Conservation (phyloP, 2,329 filamentous ascomycete species). For the Pseudocercospora macadamiae region DNA sequence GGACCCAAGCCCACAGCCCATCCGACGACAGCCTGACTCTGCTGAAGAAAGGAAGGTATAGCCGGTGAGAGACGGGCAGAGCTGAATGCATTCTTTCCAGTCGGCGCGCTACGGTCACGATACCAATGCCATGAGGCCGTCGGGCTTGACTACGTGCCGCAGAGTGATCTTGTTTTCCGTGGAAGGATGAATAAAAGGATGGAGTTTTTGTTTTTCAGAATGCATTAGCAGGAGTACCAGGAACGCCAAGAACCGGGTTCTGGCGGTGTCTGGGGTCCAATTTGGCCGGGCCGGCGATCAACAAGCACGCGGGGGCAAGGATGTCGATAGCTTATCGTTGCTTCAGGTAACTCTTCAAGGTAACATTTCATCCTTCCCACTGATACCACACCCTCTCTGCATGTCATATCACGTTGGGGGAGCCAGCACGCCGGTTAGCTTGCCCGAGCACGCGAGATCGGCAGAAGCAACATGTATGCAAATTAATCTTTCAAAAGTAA, state of each 20-base stretch:
- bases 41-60: too few relatives aligned
- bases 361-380: background rate
- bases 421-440: background rate
- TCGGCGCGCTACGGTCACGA: too few relatives aligned
- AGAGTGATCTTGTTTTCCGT: too few relatives aligned
- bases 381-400: background rate
- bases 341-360: conserved; percentile 1
- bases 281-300: background rate
- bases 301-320: conserved; percentile 4
- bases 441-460: background rate
- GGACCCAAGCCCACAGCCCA: too few relatives aligned
- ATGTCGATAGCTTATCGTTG: conserved; percentile 8
- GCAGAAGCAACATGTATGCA: background rate
- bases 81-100: too few relatives aligned
- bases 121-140: too few relatives aligned
- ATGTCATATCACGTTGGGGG: background rate
- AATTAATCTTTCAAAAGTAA: background rate
- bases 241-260: background rate
- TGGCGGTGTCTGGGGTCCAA: background rate
- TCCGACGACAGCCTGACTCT: too few relatives aligned
- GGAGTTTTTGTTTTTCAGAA: too few relatives aligned
- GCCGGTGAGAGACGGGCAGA: too few relatives aligned
- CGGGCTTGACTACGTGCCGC: too few relatives aligned
- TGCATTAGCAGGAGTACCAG: too few relatives aligned
- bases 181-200: too few relatives aligned